Conservation (phyloP, 225 moss, liverwort and hornwort genomes). For the Bryum argenteum region DNA sequence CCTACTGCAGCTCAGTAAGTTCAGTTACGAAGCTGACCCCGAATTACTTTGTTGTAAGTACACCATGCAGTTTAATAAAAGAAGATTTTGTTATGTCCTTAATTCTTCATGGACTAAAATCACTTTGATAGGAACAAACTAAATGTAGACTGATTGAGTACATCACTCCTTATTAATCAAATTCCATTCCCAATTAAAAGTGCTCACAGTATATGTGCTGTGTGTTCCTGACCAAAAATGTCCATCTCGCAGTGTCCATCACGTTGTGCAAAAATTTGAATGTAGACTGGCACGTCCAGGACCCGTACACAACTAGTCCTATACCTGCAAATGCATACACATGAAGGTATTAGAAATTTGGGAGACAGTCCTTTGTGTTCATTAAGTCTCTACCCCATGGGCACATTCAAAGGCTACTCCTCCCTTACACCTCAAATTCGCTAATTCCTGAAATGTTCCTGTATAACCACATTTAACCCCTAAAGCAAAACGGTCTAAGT, state of each 20-base stretch:
- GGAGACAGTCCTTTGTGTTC: neutral
- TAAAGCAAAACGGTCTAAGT: too few relatives aligned
- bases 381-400: neutral
- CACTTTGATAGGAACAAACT: too few relatives aligned
- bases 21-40: neutral
- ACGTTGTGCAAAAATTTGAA: constrained; percentile 1
- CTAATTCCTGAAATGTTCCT: too few relatives aligned
- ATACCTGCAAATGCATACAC: constrained; percentile 11
- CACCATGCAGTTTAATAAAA: too few relatives aligned
- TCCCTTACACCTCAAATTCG: too few relatives aligned
- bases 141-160: too few relatives aligned
- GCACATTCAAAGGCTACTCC: neutral
- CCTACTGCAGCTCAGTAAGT: too few relatives aligned
- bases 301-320: neutral
- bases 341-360: neutral
- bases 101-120: too few relatives aligned
- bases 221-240: neutral
- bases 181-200: neutral
- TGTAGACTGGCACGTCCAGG: constrained; percentile 11
- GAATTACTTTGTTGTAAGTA: neutral
- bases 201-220: constrained; percentile 13
- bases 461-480: too few relatives aligned
- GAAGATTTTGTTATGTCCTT: too few relatives aligned
- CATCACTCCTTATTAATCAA: too few relatives aligned
- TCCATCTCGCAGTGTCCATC: constrained; percentile 12